Conservation (phyloP, 129 eudicot species). For the Flaveria brownii region DNA sequence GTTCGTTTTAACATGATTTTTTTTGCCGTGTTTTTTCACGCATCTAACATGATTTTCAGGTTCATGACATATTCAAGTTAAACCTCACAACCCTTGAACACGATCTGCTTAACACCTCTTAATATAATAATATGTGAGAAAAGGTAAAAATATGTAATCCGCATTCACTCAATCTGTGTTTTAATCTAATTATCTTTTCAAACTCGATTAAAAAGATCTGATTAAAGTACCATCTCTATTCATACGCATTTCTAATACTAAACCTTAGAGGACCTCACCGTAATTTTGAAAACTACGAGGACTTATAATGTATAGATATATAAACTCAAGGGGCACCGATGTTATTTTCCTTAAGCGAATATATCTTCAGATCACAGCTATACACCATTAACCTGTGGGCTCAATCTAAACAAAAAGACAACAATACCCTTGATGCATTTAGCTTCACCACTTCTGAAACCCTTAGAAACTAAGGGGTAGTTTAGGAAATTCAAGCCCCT, state of each 20-base stretch:
- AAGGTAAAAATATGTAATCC: no score
- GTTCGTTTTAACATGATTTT: no score
- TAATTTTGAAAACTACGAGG: neutral
- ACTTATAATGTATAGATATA: neutral
- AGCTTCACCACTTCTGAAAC: neutral
- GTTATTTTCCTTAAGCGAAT: constrained; percentile 1
- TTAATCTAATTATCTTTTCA: no score
- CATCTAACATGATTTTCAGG: no score
- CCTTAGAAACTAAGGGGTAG: constrained; percentile 16
- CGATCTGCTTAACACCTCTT: no score
- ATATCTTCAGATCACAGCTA: constrained; percentile 27
- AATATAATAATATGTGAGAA: no score
- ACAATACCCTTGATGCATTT: neutral
- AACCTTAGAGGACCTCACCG: neutral
- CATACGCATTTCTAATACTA: neutral
- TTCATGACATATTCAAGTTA: no score
- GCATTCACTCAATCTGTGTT: no score
- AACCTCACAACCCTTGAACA: no score
- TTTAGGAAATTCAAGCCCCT: neutral
- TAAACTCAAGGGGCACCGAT: constrained; percentile 2
- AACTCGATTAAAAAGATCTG: no score
- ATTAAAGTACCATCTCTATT: no score
- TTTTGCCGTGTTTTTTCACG: no score
- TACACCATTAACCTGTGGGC: constrained; percentile 20
- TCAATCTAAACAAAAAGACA: neutral